These are phyloP conservation scores for Malus hybrid DNA, from an alignment of 331 rosid genomes.

Conservation along the genomic window DNA sequence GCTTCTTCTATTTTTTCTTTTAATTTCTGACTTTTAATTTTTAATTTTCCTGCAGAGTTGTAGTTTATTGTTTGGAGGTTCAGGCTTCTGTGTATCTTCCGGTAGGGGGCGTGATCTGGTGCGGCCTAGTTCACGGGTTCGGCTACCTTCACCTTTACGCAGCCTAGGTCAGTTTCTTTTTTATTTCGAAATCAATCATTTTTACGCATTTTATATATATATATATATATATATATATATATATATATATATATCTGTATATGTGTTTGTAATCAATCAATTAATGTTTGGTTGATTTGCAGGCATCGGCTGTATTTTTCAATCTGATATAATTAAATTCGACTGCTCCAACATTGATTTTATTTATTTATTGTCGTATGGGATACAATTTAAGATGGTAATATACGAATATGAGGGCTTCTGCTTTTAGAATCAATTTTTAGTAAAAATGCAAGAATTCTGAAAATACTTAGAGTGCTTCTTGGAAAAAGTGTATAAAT, in stretches of 20 bases:
- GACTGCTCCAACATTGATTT: too few relatives aligned
- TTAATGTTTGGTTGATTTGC: not conserved
- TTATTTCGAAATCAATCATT: not conserved
- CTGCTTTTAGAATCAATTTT: too few relatives aligned
- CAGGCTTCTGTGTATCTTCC: slow-evolving; percentile 4
- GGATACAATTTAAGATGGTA: too few relatives aligned
- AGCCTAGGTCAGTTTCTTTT: slow-evolving; percentile 14
- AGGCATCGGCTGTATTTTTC: too few relatives aligned
- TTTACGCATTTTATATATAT: too few relatives aligned
- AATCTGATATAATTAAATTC: too few relatives aligned
- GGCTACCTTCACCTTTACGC: slow-evolving; percentile 19
- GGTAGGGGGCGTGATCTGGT: not conserved
- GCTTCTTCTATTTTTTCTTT: not conserved
- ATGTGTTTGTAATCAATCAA: too few relatives aligned
- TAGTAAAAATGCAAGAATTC: too few relatives aligned
- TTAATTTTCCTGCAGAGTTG: slow-evolving; percentile 15
- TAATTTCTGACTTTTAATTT: not conserved
- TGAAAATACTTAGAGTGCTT: too few relatives aligned
- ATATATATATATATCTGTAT: too few relatives aligned
- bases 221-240: too few relatives aligned
- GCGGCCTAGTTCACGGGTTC: slow-evolving; percentile 9
- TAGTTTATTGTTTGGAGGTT: not conserved
- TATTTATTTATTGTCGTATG: too few relatives aligned
- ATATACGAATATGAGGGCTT: not conserved
- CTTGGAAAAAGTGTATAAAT: accelerated